Conservation (phyloP, 352 stramenopile species). For the Globisporangium yorkense region DNA sequence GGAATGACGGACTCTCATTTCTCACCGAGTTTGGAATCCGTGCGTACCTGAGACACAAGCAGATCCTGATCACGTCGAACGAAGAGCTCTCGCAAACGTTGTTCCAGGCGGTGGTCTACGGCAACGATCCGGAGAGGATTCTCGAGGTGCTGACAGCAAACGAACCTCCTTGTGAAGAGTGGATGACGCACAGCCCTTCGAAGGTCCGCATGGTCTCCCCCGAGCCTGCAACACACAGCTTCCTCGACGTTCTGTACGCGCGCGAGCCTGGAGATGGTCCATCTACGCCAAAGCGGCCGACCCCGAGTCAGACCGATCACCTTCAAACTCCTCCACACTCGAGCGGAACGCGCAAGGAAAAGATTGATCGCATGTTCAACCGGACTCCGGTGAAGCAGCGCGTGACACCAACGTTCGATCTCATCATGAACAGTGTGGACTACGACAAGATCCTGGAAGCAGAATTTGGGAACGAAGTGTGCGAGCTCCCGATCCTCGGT, state of each 20-base stretch:
- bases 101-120: constrained; percentile 27
- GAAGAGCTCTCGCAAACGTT: constrained; percentile 30
- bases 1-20: constrained; percentile 18
- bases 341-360: constrained; percentile 10
- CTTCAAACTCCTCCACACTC: constrained; percentile 4
- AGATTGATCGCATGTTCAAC: constrained; percentile 19
- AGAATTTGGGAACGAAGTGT: constrained; percentile 18
- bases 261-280: constrained; percentile 1
- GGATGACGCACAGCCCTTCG: constrained; percentile 26
- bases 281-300: not conserved
- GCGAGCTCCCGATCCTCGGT: constrained; percentile 22
- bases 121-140: constrained; percentile 33
- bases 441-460: constrained; percentile 23
- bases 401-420: constrained; percentile 13
- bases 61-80: constrained; percentile 17
- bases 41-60: constrained; percentile 39
- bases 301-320: not conserved
- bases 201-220: constrained; percentile 2
- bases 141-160: constrained; percentile 34
- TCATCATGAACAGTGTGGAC: constrained; percentile 25
- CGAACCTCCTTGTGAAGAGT: constrained; percentile 32
- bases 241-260: constrained; percentile 20
- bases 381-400: constrained; percentile 8
- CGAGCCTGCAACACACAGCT: constrained; percentile 1
- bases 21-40: constrained; percentile 29